Conservation (phyloP, 306 rosid genomes). For the Ziziphus jujuba region DNA sequence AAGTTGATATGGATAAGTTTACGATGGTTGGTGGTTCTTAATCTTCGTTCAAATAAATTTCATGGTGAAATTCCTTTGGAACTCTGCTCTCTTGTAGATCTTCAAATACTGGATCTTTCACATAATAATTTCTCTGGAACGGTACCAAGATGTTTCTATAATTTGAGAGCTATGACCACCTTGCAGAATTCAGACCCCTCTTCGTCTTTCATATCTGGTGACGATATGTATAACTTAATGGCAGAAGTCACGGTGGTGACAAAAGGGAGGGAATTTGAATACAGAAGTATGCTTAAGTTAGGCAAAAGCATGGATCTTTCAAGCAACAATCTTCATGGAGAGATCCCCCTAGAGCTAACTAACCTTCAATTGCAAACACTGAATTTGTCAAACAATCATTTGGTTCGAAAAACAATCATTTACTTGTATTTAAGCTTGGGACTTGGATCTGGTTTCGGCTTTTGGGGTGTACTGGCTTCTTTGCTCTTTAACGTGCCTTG, state of each 20-base stretch:
- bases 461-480: no score
- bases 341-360: no score
- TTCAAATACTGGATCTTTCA: slow-evolving; percentile 23
- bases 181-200: background rate
- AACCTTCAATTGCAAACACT: no score
- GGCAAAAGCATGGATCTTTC: no score
- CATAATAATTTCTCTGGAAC: slow-evolving; percentile 9
- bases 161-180: background rate
- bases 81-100: slow-evolving; percentile 1
- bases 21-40: background rate
- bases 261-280: slow-evolving; percentile 4
- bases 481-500: no score
- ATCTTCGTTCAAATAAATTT: slow-evolving; percentile 21
- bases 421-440: no score
- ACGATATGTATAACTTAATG: no score
- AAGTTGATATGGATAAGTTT: background rate
- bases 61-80: slow-evolving; percentile 15
- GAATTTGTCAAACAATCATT: no score
- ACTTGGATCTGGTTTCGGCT: no score
- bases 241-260: background rate
- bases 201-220: no score
- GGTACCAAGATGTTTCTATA: slow-evolving; percentile 22
- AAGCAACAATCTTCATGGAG: no score
- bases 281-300: background rate
- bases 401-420: no score